These are phyloP conservation scores for Protomyces pachydermus DNA, from an alignment of 1,139 yeast genomes.

Conservation along the genomic window DNA sequence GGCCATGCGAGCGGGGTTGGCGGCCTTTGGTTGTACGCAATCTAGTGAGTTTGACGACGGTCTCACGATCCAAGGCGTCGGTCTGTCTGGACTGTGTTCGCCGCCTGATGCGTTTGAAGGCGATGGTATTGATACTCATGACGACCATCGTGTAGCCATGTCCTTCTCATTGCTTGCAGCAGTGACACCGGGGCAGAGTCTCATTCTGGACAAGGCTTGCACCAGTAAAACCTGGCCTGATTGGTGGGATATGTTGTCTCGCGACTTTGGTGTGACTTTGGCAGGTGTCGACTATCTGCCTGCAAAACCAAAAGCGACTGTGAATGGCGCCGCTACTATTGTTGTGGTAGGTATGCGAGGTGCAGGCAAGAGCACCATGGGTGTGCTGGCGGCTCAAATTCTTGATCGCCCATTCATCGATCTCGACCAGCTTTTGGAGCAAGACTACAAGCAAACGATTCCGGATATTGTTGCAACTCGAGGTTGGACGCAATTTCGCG, in stretches of 20 bases:
- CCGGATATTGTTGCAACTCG: constrained; percentile 59
- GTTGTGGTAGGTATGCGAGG: constrained; percentile 97
- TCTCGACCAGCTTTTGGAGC: constrained; percentile 67
- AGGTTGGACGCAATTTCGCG: constrained; percentile 87
- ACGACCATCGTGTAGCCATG: constrained; percentile 99
- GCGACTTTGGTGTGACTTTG: constrained; percentile 57
- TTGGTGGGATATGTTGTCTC: constrained; percentile 93
- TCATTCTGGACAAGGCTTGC: constrained; percentile 79
- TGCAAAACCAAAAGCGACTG: constrained; percentile 24
- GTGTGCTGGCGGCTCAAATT: constrained; percentile 69
- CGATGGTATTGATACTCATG: constrained; percentile 69
- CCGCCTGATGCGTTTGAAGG: constrained; percentile 37
- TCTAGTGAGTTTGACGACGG: constrained; percentile 81
- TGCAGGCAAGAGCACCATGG: constrained; percentile 87
- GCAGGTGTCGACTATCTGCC: constrained; percentile 51
- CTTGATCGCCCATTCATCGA: constrained; percentile 73
- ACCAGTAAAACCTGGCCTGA: constrained; percentile 99
- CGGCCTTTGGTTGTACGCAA: constrained; percentile 82
- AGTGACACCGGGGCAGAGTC: constrained; percentile 51
- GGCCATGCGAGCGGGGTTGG: constrained; percentile 86
- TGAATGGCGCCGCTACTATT: constrained; percentile 45
- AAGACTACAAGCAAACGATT: constrained; percentile 52
- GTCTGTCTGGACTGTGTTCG: constrained; percentile 38
- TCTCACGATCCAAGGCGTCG: constrained; percentile 67
- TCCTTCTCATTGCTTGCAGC: constrained; percentile 80